phyloP scores from a whole-genome alignment of 352 stramenopile genomes.

The Thalassiosira sp. region DNA sequence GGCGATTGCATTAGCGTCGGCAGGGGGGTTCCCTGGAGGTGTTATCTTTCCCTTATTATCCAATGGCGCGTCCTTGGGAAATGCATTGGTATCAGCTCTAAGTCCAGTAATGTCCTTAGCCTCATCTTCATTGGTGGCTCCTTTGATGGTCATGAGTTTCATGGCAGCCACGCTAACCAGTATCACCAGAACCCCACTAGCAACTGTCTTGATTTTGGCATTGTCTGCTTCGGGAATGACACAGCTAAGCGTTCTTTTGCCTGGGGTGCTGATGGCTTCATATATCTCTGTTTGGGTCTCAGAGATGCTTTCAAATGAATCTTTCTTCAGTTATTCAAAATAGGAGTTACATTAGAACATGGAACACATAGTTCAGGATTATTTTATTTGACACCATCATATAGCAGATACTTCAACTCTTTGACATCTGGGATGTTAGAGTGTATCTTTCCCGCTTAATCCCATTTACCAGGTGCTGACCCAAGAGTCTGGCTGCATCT shows the following conservation, averaged over 20 bases:
- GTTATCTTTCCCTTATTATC: constrained; percentile 78
- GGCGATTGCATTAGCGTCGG: constrained; percentile 58
- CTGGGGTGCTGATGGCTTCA: constrained; percentile 56
- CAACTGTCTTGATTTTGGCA: constrained; percentile 66
- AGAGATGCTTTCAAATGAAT: constrained; percentile 53
- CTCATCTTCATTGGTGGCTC: constrained; percentile 29
- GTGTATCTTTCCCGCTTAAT: no score
- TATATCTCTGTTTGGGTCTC: constrained; percentile 66
- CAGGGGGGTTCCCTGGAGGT: constrained; percentile 63
- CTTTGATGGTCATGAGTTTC: constrained; percentile 57
- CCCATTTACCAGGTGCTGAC: constrained; percentile 39
- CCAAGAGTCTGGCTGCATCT: constrained; percentile 57
- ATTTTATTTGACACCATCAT: no score
- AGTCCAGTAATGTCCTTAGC: constrained; percentile 5
- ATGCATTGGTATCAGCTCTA: constrained; percentile 35
- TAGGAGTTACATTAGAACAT: no score
- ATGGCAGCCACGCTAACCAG: constrained; percentile 68
- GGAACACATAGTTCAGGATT: no score
- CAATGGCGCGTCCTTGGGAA: constrained; percentile 53
- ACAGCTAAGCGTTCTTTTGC: constrained; percentile 59
- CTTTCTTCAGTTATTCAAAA: constrained; percentile 71
- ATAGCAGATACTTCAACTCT: no score
- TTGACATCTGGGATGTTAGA: no score
- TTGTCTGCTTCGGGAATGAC: constrained; percentile 58
- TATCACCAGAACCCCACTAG: constrained; percentile 68